Conservation (phyloP, 148 eudicot species). For the Chenopodium suecicum region DNA sequence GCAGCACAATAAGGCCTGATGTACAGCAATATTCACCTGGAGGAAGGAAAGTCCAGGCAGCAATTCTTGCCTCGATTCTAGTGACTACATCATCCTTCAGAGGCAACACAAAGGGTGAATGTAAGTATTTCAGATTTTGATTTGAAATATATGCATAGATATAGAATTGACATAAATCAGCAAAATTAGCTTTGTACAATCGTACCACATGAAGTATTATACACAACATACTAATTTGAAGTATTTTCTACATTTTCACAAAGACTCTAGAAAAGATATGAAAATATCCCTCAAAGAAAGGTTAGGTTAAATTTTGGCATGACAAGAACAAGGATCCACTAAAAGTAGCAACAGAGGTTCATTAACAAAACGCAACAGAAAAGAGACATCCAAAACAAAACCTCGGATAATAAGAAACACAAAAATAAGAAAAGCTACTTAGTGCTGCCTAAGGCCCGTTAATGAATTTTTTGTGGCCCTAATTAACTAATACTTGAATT, state of each 20-base stretch:
- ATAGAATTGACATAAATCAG: not conserved
- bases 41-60: constrained; percentile 94
- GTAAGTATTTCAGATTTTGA: not conserved
- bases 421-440: not conserved
- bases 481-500: too few relatives aligned
- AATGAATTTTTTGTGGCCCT: too few relatives aligned
- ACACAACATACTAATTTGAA: not conserved
- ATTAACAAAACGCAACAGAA: not conserved
- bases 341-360: not conserved
- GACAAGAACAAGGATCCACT: not conserved
- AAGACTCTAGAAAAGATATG: not conserved
- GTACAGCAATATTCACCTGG: constrained; percentile 41
- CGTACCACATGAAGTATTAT: not conserved
- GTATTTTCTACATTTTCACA: not conserved
- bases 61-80: constrained; percentile 66
- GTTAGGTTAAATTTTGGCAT: not conserved
- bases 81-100: constrained; percentile 75
- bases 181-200: not conserved
- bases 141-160: not conserved
- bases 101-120: not conserved
- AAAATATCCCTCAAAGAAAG: not conserved
- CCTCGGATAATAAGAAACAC: not conserved
- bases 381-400: not conserved
- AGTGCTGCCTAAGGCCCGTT: not conserved
- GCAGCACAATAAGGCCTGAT: not conserved